A percentile compares a stretch with the other conserved stretches of the same genome.
These are phyloP conservation scores for Orychophragmus violaceus DNA, from an alignment of 345 rosid genomes.

Conservation along the genomic window DNA sequence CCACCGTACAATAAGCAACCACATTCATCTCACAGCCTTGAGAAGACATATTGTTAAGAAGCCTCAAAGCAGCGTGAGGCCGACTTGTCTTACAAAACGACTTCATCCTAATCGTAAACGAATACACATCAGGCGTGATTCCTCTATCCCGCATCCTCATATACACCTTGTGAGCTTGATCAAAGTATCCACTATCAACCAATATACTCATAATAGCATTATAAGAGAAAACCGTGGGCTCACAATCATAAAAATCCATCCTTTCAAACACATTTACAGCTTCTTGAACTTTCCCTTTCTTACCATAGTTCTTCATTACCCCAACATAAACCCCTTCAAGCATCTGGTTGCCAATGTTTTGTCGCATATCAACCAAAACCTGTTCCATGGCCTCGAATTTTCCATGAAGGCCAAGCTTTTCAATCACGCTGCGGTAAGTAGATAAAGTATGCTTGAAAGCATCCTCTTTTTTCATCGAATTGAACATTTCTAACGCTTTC, in stretches of 20 bases:
- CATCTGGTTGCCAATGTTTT: slow-evolving; percentile 40
- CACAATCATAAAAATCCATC: slow-evolving; percentile 78
- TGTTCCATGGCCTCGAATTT: slow-evolving; percentile 74
- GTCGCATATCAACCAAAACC: slow-evolving; percentile 47
- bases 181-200: slow-evolving; percentile 57
- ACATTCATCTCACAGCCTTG: slow-evolving; percentile 73
- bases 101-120: slow-evolving; percentile 81
- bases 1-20: slow-evolving; percentile 70
- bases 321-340: slow-evolving; percentile 76
- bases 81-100: slow-evolving; percentile 74
- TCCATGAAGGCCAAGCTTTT: slow-evolving; percentile 72
- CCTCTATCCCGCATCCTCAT: slow-evolving; percentile 73
- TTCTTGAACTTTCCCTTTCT: slow-evolving; percentile 73
- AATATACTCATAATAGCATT: slow-evolving; percentile 80
- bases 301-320: slow-evolving; percentile 66
- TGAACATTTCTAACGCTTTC: slow-evolving; percentile 70
- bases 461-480: slow-evolving; percentile 57
- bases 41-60: slow-evolving; percentile 64
- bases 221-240: slow-evolving; percentile 61
- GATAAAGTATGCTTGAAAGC: slow-evolving; percentile 64
- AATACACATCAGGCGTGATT: slow-evolving; percentile 66
- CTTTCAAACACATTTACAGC: slow-evolving; percentile 86
- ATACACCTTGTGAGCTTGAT: slow-evolving; percentile 82
- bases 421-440: slow-evolving; percentile 65
- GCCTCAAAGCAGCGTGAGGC: slow-evolving; percentile 79